These are phyloP conservation scores for Suillus cothurnatus DNA, from an alignment of 768 basidiomycete genomes.

Conservation along the genomic window DNA sequence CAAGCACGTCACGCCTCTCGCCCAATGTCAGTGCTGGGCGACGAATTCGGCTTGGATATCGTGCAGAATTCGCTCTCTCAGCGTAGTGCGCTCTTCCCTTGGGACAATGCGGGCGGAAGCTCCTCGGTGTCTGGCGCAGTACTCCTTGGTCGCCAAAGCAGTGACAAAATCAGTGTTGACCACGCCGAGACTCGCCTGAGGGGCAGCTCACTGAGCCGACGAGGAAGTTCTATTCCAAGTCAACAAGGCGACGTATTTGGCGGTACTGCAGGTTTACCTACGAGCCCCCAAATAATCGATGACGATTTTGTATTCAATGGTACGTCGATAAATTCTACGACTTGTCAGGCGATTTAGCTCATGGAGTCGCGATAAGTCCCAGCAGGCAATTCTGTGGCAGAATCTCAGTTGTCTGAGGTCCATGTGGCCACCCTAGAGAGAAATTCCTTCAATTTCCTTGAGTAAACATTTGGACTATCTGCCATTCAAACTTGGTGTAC, in stretches of 20 bases:
- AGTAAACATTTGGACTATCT: conserved; percentile 42
- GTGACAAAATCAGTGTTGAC: conserved; percentile 51
- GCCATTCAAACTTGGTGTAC: conserved; percentile 5
- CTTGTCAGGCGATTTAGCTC: conserved; percentile 14
- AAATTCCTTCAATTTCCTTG: conserved; percentile 79
- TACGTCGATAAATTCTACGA: conserved; percentile 28
- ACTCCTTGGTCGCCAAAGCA: conserved; percentile 35
- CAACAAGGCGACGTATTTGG: conserved; percentile 44
- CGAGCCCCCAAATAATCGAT: conserved; percentile 45
- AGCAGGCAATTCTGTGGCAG: conserved; percentile 32
- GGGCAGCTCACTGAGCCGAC: conserved; percentile 55
- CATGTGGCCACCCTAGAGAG: conserved; percentile 66
- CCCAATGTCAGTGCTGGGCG: conserved; percentile 51
- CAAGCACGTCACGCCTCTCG: conserved; percentile 78
- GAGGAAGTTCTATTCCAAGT: conserved; percentile 61
- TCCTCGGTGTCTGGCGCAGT: conserved; percentile 50
- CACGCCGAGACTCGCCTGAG: conserved; percentile 54
- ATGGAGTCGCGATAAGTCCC: conserved; percentile 28
- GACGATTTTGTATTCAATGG: conserved; percentile 74
- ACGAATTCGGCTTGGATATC: conserved; percentile 50
- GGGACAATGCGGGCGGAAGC: conserved; percentile 78
- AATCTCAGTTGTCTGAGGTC: conserved; percentile 57
- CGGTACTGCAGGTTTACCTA: conserved; percentile 53
- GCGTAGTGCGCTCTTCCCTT: conserved; percentile 74
- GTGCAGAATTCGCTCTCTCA: conserved; percentile 53